Conservation (phyloP, 2,329 filamentous ascomycete genomes). For the Botrytis porri region DNA sequence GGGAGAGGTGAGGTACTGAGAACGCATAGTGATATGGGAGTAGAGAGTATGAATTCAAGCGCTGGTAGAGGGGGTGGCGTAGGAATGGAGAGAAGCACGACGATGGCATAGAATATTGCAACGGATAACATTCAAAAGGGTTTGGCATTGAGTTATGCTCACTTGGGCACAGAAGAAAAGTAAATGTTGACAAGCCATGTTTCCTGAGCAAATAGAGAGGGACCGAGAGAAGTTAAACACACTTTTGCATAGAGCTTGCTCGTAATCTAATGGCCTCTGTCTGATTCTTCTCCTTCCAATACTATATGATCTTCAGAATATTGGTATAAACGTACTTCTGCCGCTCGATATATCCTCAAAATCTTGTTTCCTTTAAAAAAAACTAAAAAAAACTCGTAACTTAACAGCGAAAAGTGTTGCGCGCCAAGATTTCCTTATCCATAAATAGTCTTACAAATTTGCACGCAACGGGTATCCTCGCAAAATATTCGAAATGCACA, state of each 20-base stretch:
- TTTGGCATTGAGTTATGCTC: not conserved
- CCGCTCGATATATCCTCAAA: not conserved
- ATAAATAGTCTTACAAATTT: not conserved
- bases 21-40: not conserved
- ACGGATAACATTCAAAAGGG: not conserved
- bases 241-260: not conserved
- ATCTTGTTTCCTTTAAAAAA: not conserved
- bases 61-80: not conserved
- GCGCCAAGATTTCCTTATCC: not conserved
- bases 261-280: not conserved
- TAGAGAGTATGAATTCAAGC: not conserved
- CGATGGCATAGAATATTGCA: not conserved
- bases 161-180: not conserved
- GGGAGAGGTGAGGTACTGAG: slow-evolving; percentile 3
- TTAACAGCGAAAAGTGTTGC: not conserved
- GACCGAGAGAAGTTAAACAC: not conserved
- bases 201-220: not conserved
- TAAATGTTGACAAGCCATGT: not conserved
- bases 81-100: not conserved
- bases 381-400: not conserved
- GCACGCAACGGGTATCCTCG: slow-evolving; percentile 8
- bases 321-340: not conserved
- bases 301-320: not conserved
- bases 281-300: not conserved
- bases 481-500: not conserved